A percentile compares a stretch with the other conserved stretches of the same genome.
Conservation (phyloP, 2,329 filamentous ascomycete genomes). For the Neoscytalidium dimidiatum region DNA sequence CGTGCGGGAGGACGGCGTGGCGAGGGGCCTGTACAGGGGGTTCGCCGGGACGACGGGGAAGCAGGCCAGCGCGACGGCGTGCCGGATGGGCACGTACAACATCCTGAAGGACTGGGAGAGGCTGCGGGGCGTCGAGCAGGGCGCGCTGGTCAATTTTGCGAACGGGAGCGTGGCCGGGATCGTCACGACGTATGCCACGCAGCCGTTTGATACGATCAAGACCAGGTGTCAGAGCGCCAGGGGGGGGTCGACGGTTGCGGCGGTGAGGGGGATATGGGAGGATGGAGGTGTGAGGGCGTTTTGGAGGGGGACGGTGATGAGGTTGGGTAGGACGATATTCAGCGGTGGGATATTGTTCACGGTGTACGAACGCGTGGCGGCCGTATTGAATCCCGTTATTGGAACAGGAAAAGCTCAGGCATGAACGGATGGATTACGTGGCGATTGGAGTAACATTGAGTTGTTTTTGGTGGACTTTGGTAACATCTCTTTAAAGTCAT, state of each 20-base stretch:
- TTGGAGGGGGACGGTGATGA: slow-evolving; percentile 70
- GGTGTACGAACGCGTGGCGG: not conserved
- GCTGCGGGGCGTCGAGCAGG: slow-evolving; percentile 50
- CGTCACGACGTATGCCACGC: slow-evolving; percentile 61
- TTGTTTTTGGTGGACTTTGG: too few relatives aligned
- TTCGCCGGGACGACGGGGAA: slow-evolving; percentile 64
- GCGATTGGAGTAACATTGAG: too few relatives aligned
- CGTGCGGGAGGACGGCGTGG: slow-evolving; percentile 54
- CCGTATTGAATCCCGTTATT: slow-evolving; percentile 7
- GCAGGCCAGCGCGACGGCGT: slow-evolving; percentile 62
- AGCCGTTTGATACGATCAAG: slow-evolving; percentile 66
- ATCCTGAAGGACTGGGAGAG: slow-evolving; percentile 62
- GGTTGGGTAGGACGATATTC: slow-evolving; percentile 63
- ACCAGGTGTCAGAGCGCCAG: slow-evolving; percentile 62
- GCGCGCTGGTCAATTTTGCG: slow-evolving; percentile 58
- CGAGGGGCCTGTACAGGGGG: slow-evolving; percentile 56
- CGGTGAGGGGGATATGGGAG: slow-evolving; percentile 54
- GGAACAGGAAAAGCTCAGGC: not conserved
- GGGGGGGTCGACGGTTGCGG: slow-evolving; percentile 59
- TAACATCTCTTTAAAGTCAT: too few relatives aligned
- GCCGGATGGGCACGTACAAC: slow-evolving; percentile 64
- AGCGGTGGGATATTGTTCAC: slow-evolving; percentile 54
- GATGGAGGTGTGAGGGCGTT: slow-evolving; percentile 63
- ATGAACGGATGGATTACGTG: too few relatives aligned
- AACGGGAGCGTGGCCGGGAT: slow-evolving; percentile 64